A percentile compares a stretch with the other conserved stretches of the same genome.
phyloP scores from a whole-genome alignment of 805 yeast species.

The Candida nanaspora region DNA sequence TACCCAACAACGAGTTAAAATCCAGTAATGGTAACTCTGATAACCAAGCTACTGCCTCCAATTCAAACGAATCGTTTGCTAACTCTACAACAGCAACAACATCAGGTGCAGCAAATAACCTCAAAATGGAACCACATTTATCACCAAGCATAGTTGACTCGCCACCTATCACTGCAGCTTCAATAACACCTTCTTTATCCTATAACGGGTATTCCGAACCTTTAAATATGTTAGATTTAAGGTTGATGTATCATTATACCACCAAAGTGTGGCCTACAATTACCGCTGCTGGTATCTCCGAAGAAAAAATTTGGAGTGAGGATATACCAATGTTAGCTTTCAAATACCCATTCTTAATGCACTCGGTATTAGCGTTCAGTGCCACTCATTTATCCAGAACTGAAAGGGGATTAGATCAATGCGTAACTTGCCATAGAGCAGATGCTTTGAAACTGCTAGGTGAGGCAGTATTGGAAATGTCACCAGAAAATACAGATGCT shows the following conservation, averaged over 20 bases:
- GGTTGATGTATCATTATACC: slow-evolving; percentile 82
- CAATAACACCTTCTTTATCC: slow-evolving; percentile 7
- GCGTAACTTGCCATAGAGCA: slow-evolving; percentile 80
- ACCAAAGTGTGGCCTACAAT: slow-evolving; percentile 80
- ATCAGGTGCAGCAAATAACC: background rate
- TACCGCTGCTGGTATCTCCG: slow-evolving; percentile 86
- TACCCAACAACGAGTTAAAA: slow-evolving; percentile 11
- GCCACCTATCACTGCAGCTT: slow-evolving; percentile 17
- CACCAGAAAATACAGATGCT: slow-evolving; percentile 84
- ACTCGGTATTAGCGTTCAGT: slow-evolving; percentile 80
- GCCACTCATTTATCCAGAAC: slow-evolving; percentile 86
- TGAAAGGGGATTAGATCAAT: slow-evolving; percentile 68
- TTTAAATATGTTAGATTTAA: slow-evolving; percentile 68
- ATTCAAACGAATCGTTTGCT: background rate
- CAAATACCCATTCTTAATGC: slow-evolving; percentile 86
- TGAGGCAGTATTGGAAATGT: slow-evolving; percentile 80
- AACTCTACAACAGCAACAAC: background rate
- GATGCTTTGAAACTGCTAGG: slow-evolving; percentile 76
- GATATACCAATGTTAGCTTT: slow-evolving; percentile 88
- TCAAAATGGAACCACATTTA: slow-evolving; percentile 13
- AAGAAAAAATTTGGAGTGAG: slow-evolving; percentile 75
- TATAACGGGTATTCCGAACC: slow-evolving; percentile 4
- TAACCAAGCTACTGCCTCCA: background rate
- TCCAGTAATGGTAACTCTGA: slow-evolving; percentile 1
- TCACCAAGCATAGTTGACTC: slow-evolving; percentile 25